These are phyloP conservation scores for Mycena citricolor DNA, from an alignment of 1,284 basidiomycete species.

Conservation along the genomic window DNA sequence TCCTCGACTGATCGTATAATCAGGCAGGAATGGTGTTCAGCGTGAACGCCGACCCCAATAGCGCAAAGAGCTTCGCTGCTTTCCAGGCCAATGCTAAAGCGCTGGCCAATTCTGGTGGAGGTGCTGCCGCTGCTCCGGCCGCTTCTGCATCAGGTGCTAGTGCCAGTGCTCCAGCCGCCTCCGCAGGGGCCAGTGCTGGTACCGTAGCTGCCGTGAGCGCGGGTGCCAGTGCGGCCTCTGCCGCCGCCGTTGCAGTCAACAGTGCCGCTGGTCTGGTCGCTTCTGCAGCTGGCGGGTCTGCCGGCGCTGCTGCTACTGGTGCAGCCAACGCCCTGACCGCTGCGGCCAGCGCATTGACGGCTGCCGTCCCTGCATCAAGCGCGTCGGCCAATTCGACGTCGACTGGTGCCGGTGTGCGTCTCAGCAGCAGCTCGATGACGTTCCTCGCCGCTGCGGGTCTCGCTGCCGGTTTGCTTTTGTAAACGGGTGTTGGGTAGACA, in stretches of 20 bases:
- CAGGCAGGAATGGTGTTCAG: conserved; percentile 30
- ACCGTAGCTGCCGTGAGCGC: conserved; percentile 1
- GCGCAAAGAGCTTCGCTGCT: conserved; percentile 24
- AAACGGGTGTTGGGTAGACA: background rate
- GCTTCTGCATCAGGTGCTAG: background rate
- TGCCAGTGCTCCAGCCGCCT: background rate
- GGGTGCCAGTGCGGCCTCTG: conserved; percentile 3
- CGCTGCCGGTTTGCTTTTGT: conserved; percentile 18
- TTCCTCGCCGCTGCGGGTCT: conserved; percentile 21
- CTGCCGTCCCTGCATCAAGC: background rate
- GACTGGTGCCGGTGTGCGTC: conserved; percentile 5
- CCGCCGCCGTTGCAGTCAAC: background rate
- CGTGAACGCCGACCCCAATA: conserved; percentile 26
- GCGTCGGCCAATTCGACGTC: conserved; percentile 1
- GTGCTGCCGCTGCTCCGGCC: background rate
- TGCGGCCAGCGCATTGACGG: background rate
- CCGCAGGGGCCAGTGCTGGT: background rate
- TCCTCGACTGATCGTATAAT: conserved; percentile 2
- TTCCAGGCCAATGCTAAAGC: conserved; percentile 22
- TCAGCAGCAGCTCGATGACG: conserved; percentile 7
- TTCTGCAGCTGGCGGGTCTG: background rate
- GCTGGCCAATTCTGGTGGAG: conserved; percentile 7
- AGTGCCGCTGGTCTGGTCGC: background rate
- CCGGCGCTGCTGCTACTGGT: conserved; percentile 5
- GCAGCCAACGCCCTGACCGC: conserved; percentile 1